Conservation (phyloP, 768 basidiomycete species). For the Saitozyma sp. region DNA sequence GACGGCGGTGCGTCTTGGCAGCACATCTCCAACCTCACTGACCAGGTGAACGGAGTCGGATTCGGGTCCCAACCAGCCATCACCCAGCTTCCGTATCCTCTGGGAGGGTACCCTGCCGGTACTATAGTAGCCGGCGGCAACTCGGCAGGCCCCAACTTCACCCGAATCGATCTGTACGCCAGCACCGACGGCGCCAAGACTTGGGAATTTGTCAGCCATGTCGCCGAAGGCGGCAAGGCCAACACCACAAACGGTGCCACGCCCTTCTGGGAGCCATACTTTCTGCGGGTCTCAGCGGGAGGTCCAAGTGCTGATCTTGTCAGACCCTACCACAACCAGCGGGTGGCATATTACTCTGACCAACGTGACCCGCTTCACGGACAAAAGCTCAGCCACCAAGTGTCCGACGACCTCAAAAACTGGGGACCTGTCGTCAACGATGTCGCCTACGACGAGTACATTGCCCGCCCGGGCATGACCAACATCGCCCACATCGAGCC, state of each 20-base stretch:
- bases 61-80: neutral
- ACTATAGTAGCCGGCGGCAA: neutral
- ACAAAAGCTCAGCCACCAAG: neutral
- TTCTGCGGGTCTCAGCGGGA: neutral
- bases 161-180: neutral
- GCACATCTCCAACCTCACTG: neutral
- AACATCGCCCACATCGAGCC: neutral
- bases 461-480: neutral
- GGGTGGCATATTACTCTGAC: neutral
- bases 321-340: neutral
- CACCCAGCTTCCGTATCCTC: neutral
- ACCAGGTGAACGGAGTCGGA: neutral
- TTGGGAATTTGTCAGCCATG: neutral
- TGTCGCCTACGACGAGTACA: neutral
- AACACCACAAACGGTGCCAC: neutral
- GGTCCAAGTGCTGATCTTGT: neutral
- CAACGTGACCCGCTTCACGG: neutral
- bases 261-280: neutral
- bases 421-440: neutral
- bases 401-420: neutral
- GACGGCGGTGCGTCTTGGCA: neutral
- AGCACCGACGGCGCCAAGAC: neutral
- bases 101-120: neutral
- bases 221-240: neutral
- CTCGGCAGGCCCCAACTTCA: neutral